Percentiles rank a stretch among this genome's conserved stretches.
phyloP scores from a whole-genome alignment of 345 rosid genomes.

The Syzygium jambos region DNA sequence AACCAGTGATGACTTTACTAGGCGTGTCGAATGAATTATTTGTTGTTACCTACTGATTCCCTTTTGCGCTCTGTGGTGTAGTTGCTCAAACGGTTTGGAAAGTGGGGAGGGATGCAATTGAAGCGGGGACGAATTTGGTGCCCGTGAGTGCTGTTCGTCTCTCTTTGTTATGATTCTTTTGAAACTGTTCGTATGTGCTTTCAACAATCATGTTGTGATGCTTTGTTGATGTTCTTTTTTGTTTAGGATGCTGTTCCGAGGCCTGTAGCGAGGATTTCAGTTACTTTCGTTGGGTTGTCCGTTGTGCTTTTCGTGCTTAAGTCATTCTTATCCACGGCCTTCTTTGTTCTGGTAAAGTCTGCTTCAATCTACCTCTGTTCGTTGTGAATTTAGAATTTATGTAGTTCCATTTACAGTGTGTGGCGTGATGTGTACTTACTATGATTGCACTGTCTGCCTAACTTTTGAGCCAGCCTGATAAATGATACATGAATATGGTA shows the following conservation, averaged over 20 bases:
- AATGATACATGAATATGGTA: not conserved
- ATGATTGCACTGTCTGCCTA: not conserved
- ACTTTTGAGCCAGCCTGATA: not conserved
- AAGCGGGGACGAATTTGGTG: conserved; percentile 72
- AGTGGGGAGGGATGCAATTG: conserved; percentile 79
- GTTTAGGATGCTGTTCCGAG: conserved; percentile 49
- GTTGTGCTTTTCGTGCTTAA: conserved; percentile 48
- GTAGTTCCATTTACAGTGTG: not conserved
- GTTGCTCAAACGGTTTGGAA: conserved; percentile 72
- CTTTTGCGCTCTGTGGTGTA: not conserved
- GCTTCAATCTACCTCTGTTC: not conserved
- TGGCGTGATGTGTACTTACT: not conserved
- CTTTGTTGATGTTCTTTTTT: not conserved
- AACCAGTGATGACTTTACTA: not conserved
- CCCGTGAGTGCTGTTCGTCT: conserved; percentile 51
- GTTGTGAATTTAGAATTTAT: not conserved
- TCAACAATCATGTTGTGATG: not conserved
- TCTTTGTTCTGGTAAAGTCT: conserved; percentile 68
- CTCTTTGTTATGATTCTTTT: not conserved
- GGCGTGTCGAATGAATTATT: not conserved
- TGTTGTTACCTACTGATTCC: not conserved
- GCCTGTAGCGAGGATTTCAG: conserved; percentile 50
- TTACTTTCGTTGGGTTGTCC: conserved; percentile 34
- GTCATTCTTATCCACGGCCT: conserved; percentile 66
- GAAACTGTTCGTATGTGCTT: not conserved